A percentile compares a stretch with the other conserved stretches of the same genome.
Evolutionary conservation across 2,329 filamentous ascomycete species (phyloP).

Genomic region (Ceratocystis destructans): DNA sequence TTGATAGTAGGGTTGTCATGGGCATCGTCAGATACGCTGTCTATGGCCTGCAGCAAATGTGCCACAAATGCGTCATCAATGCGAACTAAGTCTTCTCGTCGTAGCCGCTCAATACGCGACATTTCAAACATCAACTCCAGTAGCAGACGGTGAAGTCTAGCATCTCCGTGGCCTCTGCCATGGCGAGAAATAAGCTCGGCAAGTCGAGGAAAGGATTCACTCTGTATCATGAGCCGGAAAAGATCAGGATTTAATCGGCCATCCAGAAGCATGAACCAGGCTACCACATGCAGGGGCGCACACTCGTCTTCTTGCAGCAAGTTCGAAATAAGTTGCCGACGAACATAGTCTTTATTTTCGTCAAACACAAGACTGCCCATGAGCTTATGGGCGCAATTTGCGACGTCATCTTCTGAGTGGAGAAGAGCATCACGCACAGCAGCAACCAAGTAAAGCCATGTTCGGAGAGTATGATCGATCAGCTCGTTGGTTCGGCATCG

Average conservation of each 20-base stretch:
- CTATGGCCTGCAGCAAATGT: constrained; percentile 75
- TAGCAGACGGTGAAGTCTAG: constrained; percentile 61
- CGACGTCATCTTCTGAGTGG: constrained; percentile 63
- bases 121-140: constrained; percentile 92
- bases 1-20: constrained; percentile 89
- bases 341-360: constrained; percentile 69
- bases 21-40: constrained; percentile 71
- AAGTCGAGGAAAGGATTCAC: constrained; percentile 70
- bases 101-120: constrained; percentile 77
- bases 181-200: constrained; percentile 53
- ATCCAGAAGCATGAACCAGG: constrained; percentile 75
- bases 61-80: constrained; percentile 70
- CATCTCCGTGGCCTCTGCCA: constrained; percentile 22
- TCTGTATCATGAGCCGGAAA: constrained; percentile 76
- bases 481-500: constrained; percentile 40
- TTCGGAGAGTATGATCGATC: constrained; percentile 74
- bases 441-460: constrained; percentile 68
- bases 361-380: constrained; percentile 62
- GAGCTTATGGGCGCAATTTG: constrained; percentile 65
- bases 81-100: constrained; percentile 58
- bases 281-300: constrained; percentile 65
- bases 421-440: constrained; percentile 63
- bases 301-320: constrained; percentile 79
- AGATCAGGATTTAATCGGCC: constrained; percentile 63
- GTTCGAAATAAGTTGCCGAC: constrained; percentile 83